A percentile compares a stretch with the other conserved stretches of the same genome.
Evolutionary conservation across 2,329 filamentous ascomycete genomes (phyloP).

Genomic region (Aureobasidium sp.): DNA sequence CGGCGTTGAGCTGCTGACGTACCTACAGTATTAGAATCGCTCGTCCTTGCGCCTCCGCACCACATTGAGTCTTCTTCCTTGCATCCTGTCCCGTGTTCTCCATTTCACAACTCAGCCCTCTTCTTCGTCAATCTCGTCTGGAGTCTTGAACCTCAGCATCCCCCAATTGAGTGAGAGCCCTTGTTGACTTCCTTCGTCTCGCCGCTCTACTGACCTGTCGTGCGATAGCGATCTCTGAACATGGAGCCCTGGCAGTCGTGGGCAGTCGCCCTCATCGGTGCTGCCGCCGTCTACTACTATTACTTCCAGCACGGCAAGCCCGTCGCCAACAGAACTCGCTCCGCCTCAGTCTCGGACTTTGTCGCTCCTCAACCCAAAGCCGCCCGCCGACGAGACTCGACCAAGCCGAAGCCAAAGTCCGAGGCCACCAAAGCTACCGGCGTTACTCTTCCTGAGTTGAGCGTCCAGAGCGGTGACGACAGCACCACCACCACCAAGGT

Average conservation of each 20-base stretch:
- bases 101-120: conserved; percentile 2
- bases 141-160: neutral
- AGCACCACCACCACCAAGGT: conserved; percentile 11
- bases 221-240: neutral
- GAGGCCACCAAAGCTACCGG: conserved; percentile 18
- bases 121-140: neutral
- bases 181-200: neutral
- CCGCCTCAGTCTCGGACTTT: conserved; percentile 16
- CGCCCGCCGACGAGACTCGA: conserved; percentile 18
- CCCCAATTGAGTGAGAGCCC: neutral
- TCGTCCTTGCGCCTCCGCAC: conserved; percentile 12
- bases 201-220: neutral
- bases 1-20: conserved; percentile 9
- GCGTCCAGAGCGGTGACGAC: conserved; percentile 4
- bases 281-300: conserved; percentile 23
- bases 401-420: conserved; percentile 20
- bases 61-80: conserved; percentile 9
- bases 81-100: conserved; percentile 5
- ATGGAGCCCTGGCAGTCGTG: conserved; percentile 28
- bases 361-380: conserved; percentile 17
- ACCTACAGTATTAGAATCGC: neutral
- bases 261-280: conserved; percentile 21
- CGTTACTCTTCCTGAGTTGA: conserved; percentile 12
- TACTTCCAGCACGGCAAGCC: conserved; percentile 22
- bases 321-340: conserved; percentile 17